Base-by-base conservation (phyloP, 2,329 filamentous ascomycete species). In the Pestalotiopsis sp. region DNA sequence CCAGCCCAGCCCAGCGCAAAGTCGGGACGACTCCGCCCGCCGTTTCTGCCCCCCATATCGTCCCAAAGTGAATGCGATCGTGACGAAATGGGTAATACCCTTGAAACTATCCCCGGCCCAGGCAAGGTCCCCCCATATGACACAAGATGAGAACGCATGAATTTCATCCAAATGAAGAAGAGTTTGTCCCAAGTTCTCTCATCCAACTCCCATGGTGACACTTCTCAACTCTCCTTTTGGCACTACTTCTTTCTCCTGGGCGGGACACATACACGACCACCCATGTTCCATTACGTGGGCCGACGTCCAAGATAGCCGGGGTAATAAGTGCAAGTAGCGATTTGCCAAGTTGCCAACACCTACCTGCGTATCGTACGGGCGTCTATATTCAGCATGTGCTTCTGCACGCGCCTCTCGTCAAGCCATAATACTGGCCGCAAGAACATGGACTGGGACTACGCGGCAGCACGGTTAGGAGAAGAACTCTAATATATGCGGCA, bases 111-210 rank as follows among this genome's bases (percentile, higher is more conserved):
- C 63, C 63, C 63, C 45, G 49, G 23, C 63, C 45, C 17, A 9
- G 45, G 45, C 31, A 23, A 14, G 49, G 45, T 45, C 11, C 25
- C 23, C 61, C 39, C 36, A 45, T 41, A 25, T 49, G 39, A 31
- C 39, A 31, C 61, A 57, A 20, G 25, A 56, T 13, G 31, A 41
- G 36, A 56, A 25, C 65, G 65, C 65, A 67, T 67, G 36, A 67
- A 67, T 59, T 36, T 36, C 57, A n/a, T 13, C 65, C 36, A 67
- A 67, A 67, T 67, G 65, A 67, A 31, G 65, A 39, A 17, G 45
- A 49, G 31, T 36, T 36, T 36, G 31, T 38, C 12, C 5, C 45
- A 17, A 36, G 36, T 36, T 23, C 23, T 45, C 61, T 49, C n/a
- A 17, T 12, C 59, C 27, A 39, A 20, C 14, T 12, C 59, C 25